Evolutionary conservation across 805 yeast genomes (phyloP).

Genomic region (Cyberlindnera lachancei): DNA sequence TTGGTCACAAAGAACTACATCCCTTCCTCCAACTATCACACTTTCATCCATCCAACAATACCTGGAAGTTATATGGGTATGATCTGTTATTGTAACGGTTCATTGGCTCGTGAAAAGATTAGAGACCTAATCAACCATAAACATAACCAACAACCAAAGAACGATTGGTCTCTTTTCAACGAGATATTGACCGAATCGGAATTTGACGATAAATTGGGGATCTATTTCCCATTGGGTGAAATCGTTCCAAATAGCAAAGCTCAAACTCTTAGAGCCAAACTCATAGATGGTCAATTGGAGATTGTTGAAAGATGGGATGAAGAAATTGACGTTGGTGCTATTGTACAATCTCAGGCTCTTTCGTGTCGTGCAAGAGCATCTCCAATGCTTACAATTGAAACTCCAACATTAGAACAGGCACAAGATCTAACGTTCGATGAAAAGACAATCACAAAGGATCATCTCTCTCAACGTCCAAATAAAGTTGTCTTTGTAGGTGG

Average conservation of each 20-base stretch:
- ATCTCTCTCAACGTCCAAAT: constrained; percentile 44
- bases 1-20: constrained; percentile 69
- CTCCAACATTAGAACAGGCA: neutral
- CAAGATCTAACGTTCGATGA: constrained; percentile 27
- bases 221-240: constrained; percentile 86
- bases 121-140: constrained; percentile 54
- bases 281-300: constrained; percentile 24
- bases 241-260: constrained; percentile 78
- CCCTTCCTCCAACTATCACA: constrained; percentile 77
- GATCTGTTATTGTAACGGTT: constrained; percentile 91
- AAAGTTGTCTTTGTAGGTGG: constrained; percentile 84
- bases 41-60: constrained; percentile 82
- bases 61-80: constrained; percentile 80
- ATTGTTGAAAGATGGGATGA: constrained; percentile 36
- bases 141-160: constrained; percentile 22
- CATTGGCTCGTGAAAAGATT: constrained; percentile 74
- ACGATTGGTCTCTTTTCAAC: constrained; percentile 58
- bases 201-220: constrained; percentile 49
- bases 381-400: constrained; percentile 51
- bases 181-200: constrained; percentile 35
- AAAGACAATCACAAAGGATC: constrained; percentile 15
- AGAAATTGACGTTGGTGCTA: constrained; percentile 64
- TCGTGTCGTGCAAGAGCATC: constrained; percentile 76
- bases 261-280: constrained; percentile 47
- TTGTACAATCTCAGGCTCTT: constrained; percentile 81